phyloP scores from a whole-genome alignment of 805 yeast species.

The Wickerhamiella brachini region DNA sequence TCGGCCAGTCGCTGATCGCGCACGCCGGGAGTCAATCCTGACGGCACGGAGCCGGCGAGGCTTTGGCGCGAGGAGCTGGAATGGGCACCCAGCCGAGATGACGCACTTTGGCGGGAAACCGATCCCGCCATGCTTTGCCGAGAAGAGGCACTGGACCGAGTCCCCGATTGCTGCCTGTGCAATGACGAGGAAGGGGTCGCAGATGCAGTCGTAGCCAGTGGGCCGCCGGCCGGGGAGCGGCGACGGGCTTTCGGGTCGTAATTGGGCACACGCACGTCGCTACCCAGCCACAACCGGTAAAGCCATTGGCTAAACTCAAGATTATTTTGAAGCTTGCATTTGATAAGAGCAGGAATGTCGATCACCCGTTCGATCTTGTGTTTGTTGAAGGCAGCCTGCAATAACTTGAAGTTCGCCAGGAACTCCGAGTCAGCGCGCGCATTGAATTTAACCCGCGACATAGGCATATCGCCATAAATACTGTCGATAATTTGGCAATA shows the following conservation, averaged over 20 bases:
- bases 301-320: constrained; percentile 91
- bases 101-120: not conserved
- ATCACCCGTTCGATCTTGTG: constrained; percentile 60
- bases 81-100: not conserved
- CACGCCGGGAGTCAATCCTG: not conserved
- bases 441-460: constrained; percentile 61
- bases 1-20: constrained; percentile 12
- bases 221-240: constrained; percentile 5
- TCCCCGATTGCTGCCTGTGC: constrained; percentile 1
- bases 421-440: constrained; percentile 63
- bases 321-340: constrained; percentile 87
- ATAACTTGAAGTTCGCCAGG: constrained; percentile 65
- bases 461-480: constrained; percentile 68
- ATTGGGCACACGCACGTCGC: constrained; percentile 22
- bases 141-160: not conserved
- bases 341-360: constrained; percentile 68
- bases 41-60: not conserved
- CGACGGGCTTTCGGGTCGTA: constrained; percentile 56
- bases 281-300: constrained; percentile 64
- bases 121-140: not conserved
- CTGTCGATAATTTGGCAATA: constrained; percentile 87
- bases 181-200: constrained; percentile 2
- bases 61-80: not conserved
- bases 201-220: constrained; percentile 1
- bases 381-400: constrained; percentile 65